phyloP scores from a whole-genome alignment of 2,329 filamentous ascomycete species.

The Tolypocladium paradoxum region DNA sequence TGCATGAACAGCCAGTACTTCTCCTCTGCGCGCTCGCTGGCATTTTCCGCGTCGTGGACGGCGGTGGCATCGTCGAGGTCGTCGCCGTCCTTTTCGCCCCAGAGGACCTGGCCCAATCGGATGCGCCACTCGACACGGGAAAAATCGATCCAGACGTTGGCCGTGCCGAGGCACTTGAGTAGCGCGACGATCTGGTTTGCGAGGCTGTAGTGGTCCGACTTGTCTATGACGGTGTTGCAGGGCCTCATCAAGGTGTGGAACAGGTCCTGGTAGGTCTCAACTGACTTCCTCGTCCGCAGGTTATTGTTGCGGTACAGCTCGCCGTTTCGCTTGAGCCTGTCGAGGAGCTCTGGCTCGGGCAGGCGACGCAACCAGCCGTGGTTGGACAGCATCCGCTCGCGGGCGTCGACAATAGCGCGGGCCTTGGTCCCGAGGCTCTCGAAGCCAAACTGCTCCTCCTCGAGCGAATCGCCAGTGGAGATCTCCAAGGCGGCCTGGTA shows the following conservation, averaged over 20 bases:
- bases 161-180: slow-evolving; percentile 51
- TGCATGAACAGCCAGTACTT: slow-evolving; percentile 58
- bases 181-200: slow-evolving; percentile 60
- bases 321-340: slow-evolving; percentile 46
- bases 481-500: slow-evolving; percentile 59
- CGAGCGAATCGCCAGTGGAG: slow-evolving; percentile 51
- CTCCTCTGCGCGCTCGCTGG: slow-evolving; percentile 46
- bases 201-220: slow-evolving; percentile 49
- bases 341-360: slow-evolving; percentile 46
- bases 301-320: slow-evolving; percentile 44
- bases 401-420: slow-evolving; percentile 43
- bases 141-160: slow-evolving; percentile 66
- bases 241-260: slow-evolving; percentile 50
- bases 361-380: slow-evolving; percentile 44
- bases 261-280: slow-evolving; percentile 51
- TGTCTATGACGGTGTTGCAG: slow-evolving; percentile 43
- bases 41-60: slow-evolving; percentile 35
- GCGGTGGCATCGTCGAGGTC: slow-evolving; percentile 41
- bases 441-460: slow-evolving; percentile 52
- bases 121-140: slow-evolving; percentile 67
- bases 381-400: slow-evolving; percentile 43
- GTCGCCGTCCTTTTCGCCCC: slow-evolving; percentile 45
- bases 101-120: slow-evolving; percentile 60
- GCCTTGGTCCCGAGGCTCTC: slow-evolving; percentile 44
- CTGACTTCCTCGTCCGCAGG: slow-evolving; percentile 37